phyloP scores from a whole-genome alignment of 139 green algal genomes.

The Eudorina sp. region DNA sequence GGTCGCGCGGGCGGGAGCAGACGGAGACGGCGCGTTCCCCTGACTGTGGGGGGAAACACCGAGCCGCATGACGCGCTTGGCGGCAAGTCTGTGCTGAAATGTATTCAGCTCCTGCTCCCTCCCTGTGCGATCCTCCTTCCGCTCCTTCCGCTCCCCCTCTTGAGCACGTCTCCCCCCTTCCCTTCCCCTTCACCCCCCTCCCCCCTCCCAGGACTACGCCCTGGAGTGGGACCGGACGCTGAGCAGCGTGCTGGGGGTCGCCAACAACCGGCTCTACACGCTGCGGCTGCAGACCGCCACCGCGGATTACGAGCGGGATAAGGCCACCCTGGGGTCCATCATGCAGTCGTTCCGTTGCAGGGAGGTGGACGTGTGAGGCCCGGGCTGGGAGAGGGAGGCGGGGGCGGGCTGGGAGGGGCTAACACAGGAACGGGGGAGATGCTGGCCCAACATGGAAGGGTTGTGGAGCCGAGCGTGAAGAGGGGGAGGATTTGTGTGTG shows the following conservation, averaged over 20 bases:
- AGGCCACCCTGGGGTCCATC: conserved; percentile 55
- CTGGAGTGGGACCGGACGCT: conserved; percentile 90
- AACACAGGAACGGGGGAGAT: no score
- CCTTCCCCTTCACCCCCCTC: background rate
- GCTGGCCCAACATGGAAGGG: no score
- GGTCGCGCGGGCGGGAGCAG: no score
- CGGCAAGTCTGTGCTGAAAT: no score
- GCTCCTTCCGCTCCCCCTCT: no score
- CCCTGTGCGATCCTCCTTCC: no score
- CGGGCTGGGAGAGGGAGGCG: background rate
- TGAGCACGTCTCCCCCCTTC: background rate
- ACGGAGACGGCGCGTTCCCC: no score
- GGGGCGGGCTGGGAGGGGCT: background rate
- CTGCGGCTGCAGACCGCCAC: conserved; percentile 74
- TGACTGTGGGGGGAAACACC: no score
- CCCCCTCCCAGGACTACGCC: conserved; percentile 49
- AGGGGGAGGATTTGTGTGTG: no score
- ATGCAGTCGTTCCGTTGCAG: conserved; percentile 67
- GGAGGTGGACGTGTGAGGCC: conserved; percentile 54
- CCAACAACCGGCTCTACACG: conserved; percentile 73
- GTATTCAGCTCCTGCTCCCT: no score
- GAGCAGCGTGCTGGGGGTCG: conserved; percentile 83
- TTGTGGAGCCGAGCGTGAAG: no score
- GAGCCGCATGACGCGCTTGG: no score
- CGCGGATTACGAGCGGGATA: background rate